Evolutionary conservation across 345 rosid species (phyloP).

Genomic region (Pistacia integerrima): DNA sequence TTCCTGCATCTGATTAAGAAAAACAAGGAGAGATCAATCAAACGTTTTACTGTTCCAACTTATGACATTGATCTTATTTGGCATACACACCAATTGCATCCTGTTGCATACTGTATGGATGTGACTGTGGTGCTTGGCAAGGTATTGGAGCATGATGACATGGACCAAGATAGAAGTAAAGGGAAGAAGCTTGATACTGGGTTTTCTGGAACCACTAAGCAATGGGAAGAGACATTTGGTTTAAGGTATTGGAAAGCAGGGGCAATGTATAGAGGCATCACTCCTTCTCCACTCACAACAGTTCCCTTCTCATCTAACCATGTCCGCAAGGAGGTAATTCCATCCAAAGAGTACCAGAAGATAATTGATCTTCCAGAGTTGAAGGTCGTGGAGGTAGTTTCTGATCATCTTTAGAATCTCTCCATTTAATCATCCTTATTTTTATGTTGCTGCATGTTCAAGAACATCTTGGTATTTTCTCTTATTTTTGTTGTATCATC

Average conservation of each 20-base stretch:
- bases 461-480: neutral
- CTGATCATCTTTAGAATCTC: constrained; percentile 11
- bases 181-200: constrained; percentile 89
- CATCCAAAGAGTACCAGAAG: constrained; percentile 25
- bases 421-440: neutral
- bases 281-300: constrained; percentile 65
- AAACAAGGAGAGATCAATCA: constrained; percentile 67
- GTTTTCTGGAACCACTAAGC: constrained; percentile 76
- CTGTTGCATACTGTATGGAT: constrained; percentile 71
- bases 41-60: constrained; percentile 83
- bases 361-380: constrained; percentile 50
- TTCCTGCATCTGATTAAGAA: constrained; percentile 80
- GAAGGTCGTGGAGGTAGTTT: constrained; percentile 73
- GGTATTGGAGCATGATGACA: constrained; percentile 91
- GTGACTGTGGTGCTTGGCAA: constrained; percentile 60
- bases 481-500: neutral
- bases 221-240: constrained; percentile 88
- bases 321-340: constrained; percentile 36
- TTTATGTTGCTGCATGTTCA: neutral
- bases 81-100: constrained; percentile 97
- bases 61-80: constrained; percentile 96
- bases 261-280: constrained; percentile 81
- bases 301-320: constrained; percentile 42
- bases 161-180: constrained; percentile 83
- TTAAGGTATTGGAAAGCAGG: constrained; percentile 89